Evolutionary conservation across 108 stramenopile species (phyloP).

Genomic region (Cafeteria roenbergensis): DNA sequence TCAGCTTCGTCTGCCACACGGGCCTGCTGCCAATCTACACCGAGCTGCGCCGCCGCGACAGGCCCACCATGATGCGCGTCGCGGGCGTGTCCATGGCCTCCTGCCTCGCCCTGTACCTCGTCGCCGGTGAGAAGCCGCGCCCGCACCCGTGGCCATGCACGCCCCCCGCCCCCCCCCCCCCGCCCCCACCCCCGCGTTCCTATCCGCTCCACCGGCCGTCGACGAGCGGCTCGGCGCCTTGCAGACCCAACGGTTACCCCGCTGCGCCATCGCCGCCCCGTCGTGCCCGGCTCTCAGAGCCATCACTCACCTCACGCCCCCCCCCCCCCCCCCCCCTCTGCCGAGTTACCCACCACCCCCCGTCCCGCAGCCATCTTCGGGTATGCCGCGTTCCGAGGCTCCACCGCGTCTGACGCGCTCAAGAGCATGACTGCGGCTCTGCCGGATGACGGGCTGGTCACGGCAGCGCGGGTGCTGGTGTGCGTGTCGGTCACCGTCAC

Average conservation of each 20-base stretch:
- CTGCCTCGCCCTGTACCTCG: neutral
- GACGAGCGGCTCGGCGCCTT: too few species aligned
- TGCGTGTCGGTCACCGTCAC: neutral
- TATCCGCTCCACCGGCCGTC: too few species aligned
- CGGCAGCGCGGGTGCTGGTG: neutral
- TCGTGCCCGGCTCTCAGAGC: too few species aligned
- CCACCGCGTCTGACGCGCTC: neutral
- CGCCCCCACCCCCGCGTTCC: too few species aligned
- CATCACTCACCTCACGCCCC: too few species aligned
- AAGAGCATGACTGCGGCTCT: neutral
- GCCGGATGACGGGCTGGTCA: neutral
- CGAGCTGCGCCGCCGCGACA: neutral
- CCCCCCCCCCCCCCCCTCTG: too few species aligned
- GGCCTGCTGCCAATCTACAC: slow-evolving; percentile 2
- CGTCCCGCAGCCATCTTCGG: neutral
- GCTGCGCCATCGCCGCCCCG: too few species aligned
- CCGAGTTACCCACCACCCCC: too few species aligned
- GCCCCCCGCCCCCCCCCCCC: too few species aligned
- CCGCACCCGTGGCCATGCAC: too few species aligned
- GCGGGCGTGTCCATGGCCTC: neutral
- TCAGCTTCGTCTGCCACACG: slow-evolving; percentile 2
- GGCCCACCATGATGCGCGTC: neutral
- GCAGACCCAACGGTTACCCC: too few species aligned
- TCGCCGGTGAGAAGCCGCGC: too few species aligned
- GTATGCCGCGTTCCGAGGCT: neutral